Conservation (phyloP, 2,329 filamentous ascomycete species). For the Penicillium sp. region DNA sequence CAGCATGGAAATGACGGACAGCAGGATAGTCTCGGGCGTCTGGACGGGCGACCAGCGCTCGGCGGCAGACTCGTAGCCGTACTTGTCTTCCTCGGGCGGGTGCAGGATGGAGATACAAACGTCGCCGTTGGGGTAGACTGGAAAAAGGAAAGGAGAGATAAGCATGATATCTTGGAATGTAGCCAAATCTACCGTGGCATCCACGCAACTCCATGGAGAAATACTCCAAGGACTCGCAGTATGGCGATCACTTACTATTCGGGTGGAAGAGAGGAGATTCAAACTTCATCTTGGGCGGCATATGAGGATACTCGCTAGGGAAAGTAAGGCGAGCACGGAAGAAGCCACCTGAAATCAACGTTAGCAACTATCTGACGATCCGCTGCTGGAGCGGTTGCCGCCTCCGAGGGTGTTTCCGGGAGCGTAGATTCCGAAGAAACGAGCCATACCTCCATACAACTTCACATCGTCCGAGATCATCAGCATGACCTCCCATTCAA, state of each 20-base stretch:
- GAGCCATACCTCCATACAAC: conserved; percentile 74
- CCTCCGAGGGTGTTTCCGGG: not conserved
- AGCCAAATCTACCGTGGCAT: not conserved
- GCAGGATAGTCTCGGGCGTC: conserved; percentile 87
- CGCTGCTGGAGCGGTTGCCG: not conserved
- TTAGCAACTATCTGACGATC: not conserved
- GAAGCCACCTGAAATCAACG: conserved; percentile 67
- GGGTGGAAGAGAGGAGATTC: conserved; percentile 86
- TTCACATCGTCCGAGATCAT: conserved; percentile 96
- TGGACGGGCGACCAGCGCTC: conserved; percentile 96
- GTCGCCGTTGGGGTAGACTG: conserved; percentile 77
- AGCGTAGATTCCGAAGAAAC: not conserved
- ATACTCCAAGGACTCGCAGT: not conserved
- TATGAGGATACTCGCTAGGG: conserved; percentile 78
- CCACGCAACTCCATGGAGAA: not conserved
- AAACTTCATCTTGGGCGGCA: conserved; percentile 87
- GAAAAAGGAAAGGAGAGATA: not conserved
- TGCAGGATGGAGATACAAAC: conserved; percentile 98
- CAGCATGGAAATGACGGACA: conserved; percentile 90
- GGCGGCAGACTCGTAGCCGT: conserved; percentile 83
- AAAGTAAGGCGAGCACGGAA: conserved; percentile 85
- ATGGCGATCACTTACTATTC: conserved; percentile 59
- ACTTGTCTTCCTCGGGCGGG: conserved; percentile 88
- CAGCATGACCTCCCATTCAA: conserved; percentile 98
- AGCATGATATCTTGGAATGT: not conserved